phyloP scores from a whole-genome alignment of 495 filamentous ascomycete species.

The Neurospora discreta region DNA sequence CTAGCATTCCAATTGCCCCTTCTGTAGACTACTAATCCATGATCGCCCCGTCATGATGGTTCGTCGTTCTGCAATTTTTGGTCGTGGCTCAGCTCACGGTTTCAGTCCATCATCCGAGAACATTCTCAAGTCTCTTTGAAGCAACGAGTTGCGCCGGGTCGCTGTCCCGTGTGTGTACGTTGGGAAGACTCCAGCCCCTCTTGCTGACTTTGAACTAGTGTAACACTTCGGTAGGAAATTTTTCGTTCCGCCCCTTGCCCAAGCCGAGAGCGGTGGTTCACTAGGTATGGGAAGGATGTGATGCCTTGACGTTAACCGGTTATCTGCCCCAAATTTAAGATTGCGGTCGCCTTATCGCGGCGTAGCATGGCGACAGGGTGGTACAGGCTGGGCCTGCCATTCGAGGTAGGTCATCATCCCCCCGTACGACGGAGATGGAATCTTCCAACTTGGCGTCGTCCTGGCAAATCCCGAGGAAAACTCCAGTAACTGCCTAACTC shows the following conservation, averaged over 20 bases:
- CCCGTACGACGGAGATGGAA: background rate
- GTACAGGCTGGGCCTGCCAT: background rate
- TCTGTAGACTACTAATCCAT: background rate
- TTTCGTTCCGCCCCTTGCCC: background rate
- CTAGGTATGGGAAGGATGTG: background rate
- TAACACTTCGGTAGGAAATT: background rate
- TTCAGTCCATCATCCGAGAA: background rate
- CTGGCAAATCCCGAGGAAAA: background rate
- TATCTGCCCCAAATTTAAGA: background rate
- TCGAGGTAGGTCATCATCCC: background rate
- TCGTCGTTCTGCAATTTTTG: background rate
- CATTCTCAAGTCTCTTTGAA: background rate
- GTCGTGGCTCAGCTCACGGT: background rate
- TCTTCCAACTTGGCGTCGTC: background rate
- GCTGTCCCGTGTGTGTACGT: background rate
- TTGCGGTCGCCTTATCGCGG: background rate
- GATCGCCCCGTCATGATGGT: background rate
- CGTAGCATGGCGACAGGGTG: background rate
- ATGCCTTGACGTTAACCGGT: background rate
- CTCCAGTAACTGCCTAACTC: background rate
- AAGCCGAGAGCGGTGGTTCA: background rate
- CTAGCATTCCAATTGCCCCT: background rate
- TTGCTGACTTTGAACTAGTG: background rate
- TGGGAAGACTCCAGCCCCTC: background rate
- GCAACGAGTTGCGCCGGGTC: background rate